phyloP scores from a whole-genome alignment of 805 yeast genomes.

The Wickerhamiella siamensis region DNA sequence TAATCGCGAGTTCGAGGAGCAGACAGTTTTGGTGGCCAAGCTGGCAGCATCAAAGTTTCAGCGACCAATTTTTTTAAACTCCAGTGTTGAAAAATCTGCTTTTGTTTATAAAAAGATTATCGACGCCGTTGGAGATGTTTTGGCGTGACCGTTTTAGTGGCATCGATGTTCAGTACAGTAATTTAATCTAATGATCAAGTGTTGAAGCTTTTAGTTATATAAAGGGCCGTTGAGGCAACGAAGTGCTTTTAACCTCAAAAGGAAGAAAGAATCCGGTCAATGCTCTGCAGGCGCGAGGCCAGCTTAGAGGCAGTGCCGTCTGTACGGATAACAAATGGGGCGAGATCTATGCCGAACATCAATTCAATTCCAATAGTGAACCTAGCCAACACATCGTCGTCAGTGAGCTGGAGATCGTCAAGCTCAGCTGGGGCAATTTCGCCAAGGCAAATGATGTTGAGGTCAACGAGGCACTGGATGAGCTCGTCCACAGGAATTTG shows the following conservation, averaged over 20 bases:
- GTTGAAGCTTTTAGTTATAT: background rate
- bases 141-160: too few species aligned
- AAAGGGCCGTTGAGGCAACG: background rate
- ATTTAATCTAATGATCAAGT: background rate
- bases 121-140: background rate
- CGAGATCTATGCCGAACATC: constrained; percentile 9
- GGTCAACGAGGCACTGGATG: constrained; percentile 21
- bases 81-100: constrained; percentile 7
- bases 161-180: too few species aligned
- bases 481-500: constrained; percentile 23
- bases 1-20: constrained; percentile 10
- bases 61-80: constrained; percentile 16
- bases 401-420: constrained; percentile 4
- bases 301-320: constrained; percentile 7
- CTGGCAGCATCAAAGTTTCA: constrained; percentile 10
- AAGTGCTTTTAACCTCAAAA: background rate
- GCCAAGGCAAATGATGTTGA: constrained; percentile 2
- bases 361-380: constrained; percentile 6
- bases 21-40: constrained; percentile 11
- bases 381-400: constrained; percentile 10
- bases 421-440: background rate
- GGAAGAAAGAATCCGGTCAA: background rate
- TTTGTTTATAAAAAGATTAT: background rate
- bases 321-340: constrained; percentile 11
- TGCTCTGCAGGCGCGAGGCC: constrained; percentile 4